Evolutionary conservation across 805 yeast genomes (phyloP), one percentile per base, ranked within the genome.

Genomic region (Debaryomyces tyrocola): DNA sequence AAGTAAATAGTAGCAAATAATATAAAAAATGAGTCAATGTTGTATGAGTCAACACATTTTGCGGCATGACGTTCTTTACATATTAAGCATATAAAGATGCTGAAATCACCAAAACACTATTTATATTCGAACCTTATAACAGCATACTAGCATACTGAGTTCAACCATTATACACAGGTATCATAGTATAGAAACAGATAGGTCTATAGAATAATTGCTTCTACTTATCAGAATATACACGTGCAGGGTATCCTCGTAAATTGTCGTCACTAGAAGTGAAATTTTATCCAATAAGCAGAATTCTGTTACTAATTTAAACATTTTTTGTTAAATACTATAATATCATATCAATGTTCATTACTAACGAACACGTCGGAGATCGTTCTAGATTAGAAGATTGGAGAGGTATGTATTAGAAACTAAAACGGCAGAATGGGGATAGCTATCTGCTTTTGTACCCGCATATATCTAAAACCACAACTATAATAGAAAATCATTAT

Each of bases 321-420:
- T 20, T 14, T 11, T 8, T 20, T n/a, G 7, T 9, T 35, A 12
- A 18, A n/a, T 2, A 20, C n/a, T 15, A 37, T 10, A 15, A 18
- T 38, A 17, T 37, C 40, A 37, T 17, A 41, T 69, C 61, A 49
- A 90, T 90, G 96, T 90, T 88, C 78, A 83, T 88, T 61, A 79
- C 85, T 60, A 90, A 90, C 76, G 86, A 85, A 28, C 79, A 88
- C 66, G 77, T 84, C 44, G 97, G 97, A 45, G 96, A 90, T 70
- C 81, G 95, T 64, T 63, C 80, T 50, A 80, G 92, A 51, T 64
- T 84, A 60, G 78, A 73, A 56, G 78, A 73, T 62, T 71, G 77
- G 77, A 71, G 78, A 70, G 64, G 77, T 73, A 71, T 59, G 77
- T 73, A 43, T 24, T 38, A 11, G 34, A 17, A 31, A 14, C 9